These are phyloP conservation scores for Yamadazyma sp. DNA, from an alignment of 805 yeast genomes.

Conservation along the genomic window DNA sequence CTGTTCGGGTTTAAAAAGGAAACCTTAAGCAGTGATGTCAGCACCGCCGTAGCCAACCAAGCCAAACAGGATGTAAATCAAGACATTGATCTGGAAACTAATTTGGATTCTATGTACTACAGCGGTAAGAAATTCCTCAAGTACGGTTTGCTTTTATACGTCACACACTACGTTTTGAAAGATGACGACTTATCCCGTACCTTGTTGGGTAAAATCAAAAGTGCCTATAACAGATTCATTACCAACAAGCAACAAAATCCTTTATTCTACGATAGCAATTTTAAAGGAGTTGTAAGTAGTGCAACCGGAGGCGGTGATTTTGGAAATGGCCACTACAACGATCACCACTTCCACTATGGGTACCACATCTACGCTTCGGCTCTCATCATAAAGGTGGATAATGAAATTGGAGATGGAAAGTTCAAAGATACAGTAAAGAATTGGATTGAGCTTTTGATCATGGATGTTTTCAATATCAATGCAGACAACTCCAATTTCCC, in stretches of 20 bases:
- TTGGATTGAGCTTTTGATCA: conserved; percentile 60
- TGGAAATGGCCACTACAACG: conserved; percentile 70
- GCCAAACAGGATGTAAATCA: conserved; percentile 19
- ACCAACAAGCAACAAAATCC: conserved; percentile 59
- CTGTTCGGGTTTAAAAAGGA: conserved; percentile 9
- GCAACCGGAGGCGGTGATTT: conserved; percentile 67
- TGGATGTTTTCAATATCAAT: conserved; percentile 70
- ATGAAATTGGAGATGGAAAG: conserved; percentile 39
- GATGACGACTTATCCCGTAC: conserved; percentile 18
- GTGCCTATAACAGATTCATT: conserved; percentile 19
- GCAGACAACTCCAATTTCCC: conserved; percentile 57
- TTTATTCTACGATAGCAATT: conserved; percentile 71
- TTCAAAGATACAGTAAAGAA: conserved; percentile 50
- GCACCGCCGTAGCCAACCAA: conserved; percentile 15
- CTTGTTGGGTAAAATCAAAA: conserved; percentile 18
- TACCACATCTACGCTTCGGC: conserved; percentile 28
- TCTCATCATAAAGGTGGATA: conserved; percentile 23
- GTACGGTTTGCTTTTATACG: conserved; percentile 20
- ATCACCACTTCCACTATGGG: conserved; percentile 77
- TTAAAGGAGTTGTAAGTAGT: conserved; percentile 76
- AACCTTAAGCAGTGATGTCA: conserved; percentile 7
- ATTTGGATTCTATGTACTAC: conserved; percentile 22
- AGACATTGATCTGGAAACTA: conserved; percentile 19
- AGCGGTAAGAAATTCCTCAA: conserved; percentile 27
- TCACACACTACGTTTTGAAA: conserved; percentile 22